A percentile compares a stretch with the other conserved stretches of the same genome.
These are phyloP conservation scores for Triticum monococcum DNA, from an alignment of 176 grass and related monocot species.

Conservation along the genomic window DNA sequence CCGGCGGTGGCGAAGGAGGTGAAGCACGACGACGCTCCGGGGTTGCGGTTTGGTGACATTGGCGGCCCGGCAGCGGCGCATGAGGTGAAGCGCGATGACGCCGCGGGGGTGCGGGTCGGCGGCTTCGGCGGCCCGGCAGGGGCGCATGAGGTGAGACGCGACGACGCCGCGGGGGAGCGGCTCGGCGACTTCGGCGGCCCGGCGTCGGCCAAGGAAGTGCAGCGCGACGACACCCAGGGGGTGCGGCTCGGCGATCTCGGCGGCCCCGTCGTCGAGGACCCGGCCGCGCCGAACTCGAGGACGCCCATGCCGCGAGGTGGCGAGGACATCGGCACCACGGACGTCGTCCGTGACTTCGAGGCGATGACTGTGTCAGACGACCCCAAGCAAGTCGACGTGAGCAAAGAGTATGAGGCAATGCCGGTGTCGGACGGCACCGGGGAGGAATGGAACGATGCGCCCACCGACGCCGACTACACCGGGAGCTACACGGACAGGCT, in stretches of 20 bases:
- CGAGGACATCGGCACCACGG: constrained; percentile 67
- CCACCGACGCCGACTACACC: neutral
- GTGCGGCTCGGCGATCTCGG: constrained; percentile 33
- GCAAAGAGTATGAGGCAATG: constrained; percentile 3
- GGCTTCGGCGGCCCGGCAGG: too few relatives aligned
- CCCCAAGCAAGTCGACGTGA: neutral
- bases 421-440: constrained; percentile 19
- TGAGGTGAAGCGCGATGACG: neutral
- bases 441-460: neutral
- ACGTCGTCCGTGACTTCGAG: constrained; percentile 65
- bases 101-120: constrained; percentile 38
- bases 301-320: constrained; percentile 43
- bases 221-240: neutral
- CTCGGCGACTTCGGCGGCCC: neutral
- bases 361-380: constrained; percentile 52
- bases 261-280: constrained; percentile 43
- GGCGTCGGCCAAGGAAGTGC: neutral
- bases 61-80: neutral
- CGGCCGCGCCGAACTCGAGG: constrained; percentile 50
- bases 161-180: neutral
- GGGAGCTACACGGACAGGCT: constrained; percentile 56
- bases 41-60: constrained; percentile 23
- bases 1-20: neutral
- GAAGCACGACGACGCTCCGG: constrained; percentile 18
- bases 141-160: neutral